Base-by-base conservation (phyloP, 805 yeast species). In the Komagataella pseudopastoris region DNA sequence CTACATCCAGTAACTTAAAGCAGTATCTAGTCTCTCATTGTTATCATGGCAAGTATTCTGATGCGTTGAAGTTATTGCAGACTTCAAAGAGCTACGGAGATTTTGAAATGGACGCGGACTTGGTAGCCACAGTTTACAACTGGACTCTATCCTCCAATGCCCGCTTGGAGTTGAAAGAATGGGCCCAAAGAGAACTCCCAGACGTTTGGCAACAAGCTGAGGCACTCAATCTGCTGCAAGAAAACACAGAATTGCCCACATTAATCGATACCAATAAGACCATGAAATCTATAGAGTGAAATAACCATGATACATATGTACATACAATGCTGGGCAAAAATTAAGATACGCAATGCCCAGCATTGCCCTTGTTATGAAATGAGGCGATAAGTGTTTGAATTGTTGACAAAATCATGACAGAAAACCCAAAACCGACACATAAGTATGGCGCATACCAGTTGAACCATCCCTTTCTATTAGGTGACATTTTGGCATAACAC, bases 381-480 rank as follows among this genome's bases (percentile, higher is more conserved):
- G 80, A 69, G 45, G 72, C 69, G n/a, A 72, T 54, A 2, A 88
- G 71, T 1, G 95, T 86, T 71, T 85, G 90, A 17, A 76, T 66
- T 0, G 95, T 82, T n/a, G 96, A 85, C 12, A 88, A 69, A 36
- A 87, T 55, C 93, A 91, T 85, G 14, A 91, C 85, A 2, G 75
- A 55, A 44, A 81, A 65, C 0, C 98, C 98, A 65, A 91, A 88
- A 0, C 65, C 63, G 6, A 83, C 76, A 60, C 93, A 83, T 0
- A 68, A 66, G 53, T 77, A 74, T 55, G 81, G 76, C 0, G 89
- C 39, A 30, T 30, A 30, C 39, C 39, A 30, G 14, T 30, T 30
- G 14, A 30, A 10, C 14, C 10, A 14, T 3, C 39, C 39, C 39
- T 30, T 30, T 30, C 39, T 30, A 30, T 30, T 30, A 6, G 39